Evolutionary conservation across 2,329 filamentous ascomycete species (phyloP).

Genomic region (Mollisiaceae sp.): DNA sequence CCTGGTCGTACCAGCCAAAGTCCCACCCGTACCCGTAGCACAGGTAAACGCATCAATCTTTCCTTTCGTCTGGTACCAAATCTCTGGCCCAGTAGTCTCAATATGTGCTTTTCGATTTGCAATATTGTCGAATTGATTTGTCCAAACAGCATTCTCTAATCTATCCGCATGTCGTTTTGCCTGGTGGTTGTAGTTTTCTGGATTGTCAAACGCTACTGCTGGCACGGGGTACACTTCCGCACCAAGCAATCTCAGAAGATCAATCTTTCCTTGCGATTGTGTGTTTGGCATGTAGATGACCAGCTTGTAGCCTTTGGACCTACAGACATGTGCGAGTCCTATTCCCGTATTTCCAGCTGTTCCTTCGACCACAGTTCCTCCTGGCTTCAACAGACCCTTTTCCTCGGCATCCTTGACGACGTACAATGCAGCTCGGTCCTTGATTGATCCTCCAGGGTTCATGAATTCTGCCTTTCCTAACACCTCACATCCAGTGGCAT

Average conservation of each 20-base stretch:
- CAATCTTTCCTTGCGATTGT: constrained; percentile 97
- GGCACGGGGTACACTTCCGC: constrained; percentile 96
- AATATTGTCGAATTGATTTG: constrained; percentile 97
- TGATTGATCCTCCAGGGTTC: constrained; percentile 95
- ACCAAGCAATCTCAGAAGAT: constrained; percentile 86
- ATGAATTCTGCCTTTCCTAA: constrained; percentile 98
- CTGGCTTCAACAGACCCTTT: constrained; percentile 77
- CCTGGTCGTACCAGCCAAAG: constrained; percentile 84
- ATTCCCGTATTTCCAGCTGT: constrained; percentile 98
- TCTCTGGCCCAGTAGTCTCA: constrained; percentile 96
- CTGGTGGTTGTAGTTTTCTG: constrained; percentile 98
- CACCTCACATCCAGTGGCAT: constrained; percentile 90
- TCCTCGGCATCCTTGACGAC: constrained; percentile 94
- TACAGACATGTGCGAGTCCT: constrained; percentile 94
- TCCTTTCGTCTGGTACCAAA: constrained; percentile 90
- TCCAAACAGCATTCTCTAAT: constrained; percentile 92
- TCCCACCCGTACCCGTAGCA: constrained; percentile 90
- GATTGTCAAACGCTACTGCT: constrained; percentile 93
- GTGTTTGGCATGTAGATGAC: constrained; percentile 99
- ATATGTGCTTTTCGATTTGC: constrained; percentile 94
- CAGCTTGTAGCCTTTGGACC: constrained; percentile 87
- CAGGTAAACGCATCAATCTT: constrained; percentile 94
- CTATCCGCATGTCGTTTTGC: constrained; percentile 86
- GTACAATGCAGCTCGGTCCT: constrained; percentile 94
- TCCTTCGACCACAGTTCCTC: constrained; percentile 94